Evolutionary conservation across 1,139 yeast genomes (phyloP), one percentile per base, ranked within the genome.

Genomic region (Geotrichum cucujoidarum): DNA sequence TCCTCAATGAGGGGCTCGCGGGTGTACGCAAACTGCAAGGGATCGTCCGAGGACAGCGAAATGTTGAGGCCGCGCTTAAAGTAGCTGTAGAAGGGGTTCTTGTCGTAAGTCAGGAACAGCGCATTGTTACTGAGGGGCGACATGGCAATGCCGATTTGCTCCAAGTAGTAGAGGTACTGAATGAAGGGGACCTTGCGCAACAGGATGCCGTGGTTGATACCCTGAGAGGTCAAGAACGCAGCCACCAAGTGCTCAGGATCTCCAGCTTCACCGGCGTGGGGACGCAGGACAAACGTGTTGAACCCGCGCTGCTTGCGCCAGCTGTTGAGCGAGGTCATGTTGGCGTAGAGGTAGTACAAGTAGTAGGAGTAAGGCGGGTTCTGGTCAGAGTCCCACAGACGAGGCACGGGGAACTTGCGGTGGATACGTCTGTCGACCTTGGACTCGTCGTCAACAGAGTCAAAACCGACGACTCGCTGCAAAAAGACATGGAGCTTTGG

Each of bases 241-340:
- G 92, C 78, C 39, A 90, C 88, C 63, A 94, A 75, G 69, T 94
- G 98, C 60, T 90, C 97, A 1, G 97, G 96, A 61, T 94, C 97
- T 48, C 99, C 99, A 4, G 98, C 99, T 68, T 94, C 99, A 55
- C 99, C 99, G 60, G 96, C 87, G 65, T 94, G 99, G 1, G 99
- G 99, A 60, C 98, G 78, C 58, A 94, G 73, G 14, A 88, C 95
- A 67, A 94, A 83, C 0, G 97, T 89, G 63, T 87, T 90, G 68
- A 78, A 85, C 0, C 86, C 83, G 48, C 89, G 74, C 53, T 71
- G 74, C 38, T 74, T 69, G 67, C 99, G 79, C 77, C 92, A 81
- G 55, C 82, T 80, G 64, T 94, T 94, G 66, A 94, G 75, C 3
- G 95, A 78, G 1, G 95, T 79, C 67, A 92, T 69, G 65, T 89